These are phyloP conservation scores for Colletotrichum abscissum DNA, from an alignment of 2,329 filamentous ascomycete genomes.

Conservation along the genomic window DNA sequence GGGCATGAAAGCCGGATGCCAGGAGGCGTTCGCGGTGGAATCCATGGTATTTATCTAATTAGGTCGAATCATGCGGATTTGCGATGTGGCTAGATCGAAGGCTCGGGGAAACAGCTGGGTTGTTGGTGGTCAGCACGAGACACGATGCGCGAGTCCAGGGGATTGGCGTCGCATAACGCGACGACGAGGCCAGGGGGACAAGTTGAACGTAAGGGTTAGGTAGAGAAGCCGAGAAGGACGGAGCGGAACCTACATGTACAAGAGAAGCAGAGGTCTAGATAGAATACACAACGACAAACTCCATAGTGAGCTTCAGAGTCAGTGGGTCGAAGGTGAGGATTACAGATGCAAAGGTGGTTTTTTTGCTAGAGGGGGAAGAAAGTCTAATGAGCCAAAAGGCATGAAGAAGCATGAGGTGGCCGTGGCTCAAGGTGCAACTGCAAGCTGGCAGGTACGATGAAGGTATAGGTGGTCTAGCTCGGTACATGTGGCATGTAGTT, in stretches of 20 bases:
- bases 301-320: slow-evolving; percentile 29
- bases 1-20: slow-evolving; percentile 56
- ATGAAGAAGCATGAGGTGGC: slow-evolving; percentile 21
- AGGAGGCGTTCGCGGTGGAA: slow-evolving; percentile 48
- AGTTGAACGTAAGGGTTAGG: background rate
- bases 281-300: slow-evolving; percentile 26
- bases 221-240: background rate
- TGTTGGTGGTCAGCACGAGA: slow-evolving; percentile 42
- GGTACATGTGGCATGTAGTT: slow-evolving; percentile 22
- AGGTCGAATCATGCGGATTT: slow-evolving; percentile 30
- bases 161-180: slow-evolving; percentile 30
- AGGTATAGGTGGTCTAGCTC: background rate
- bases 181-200: background rate
- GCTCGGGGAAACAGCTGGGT: slow-evolving; percentile 40
- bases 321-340: slow-evolving; percentile 21
- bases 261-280: slow-evolving; percentile 29
- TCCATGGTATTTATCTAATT: slow-evolving; percentile 47
- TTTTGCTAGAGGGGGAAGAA: slow-evolving; percentile 18
- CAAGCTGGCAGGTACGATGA: slow-evolving; percentile 36
- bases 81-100: slow-evolving; percentile 25
- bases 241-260: slow-evolving; percentile 32
- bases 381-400: slow-evolving; percentile 17
- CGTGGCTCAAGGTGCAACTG: slow-evolving; percentile 20
- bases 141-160: slow-evolving; percentile 17
- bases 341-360: slow-evolving; percentile 13